Evolutionary conservation across 768 basidiomycete species (phyloP).

Genomic region (Mycena rebaudengoi): DNA sequence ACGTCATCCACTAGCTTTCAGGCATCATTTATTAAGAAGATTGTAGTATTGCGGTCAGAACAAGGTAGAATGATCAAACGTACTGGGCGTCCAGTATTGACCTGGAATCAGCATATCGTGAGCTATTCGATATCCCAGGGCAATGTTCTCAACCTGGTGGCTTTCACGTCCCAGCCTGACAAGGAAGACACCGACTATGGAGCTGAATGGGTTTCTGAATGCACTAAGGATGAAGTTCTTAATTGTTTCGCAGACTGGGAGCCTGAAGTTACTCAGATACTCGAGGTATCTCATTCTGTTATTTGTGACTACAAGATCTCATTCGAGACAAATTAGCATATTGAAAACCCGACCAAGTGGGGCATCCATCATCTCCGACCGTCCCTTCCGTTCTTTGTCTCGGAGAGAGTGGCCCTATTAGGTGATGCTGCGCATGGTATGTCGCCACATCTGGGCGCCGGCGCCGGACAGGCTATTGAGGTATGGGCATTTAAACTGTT

Average conservation of each 20-base stretch:
- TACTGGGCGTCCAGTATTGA: background rate
- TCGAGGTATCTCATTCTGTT: constrained; percentile 35
- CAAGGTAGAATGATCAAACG: constrained; percentile 41
- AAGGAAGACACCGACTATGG: constrained; percentile 37
- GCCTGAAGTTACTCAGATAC: constrained; percentile 38
- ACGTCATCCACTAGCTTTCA: constrained; percentile 17
- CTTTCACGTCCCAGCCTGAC: constrained; percentile 47
- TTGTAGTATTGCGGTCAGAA: constrained; percentile 56
- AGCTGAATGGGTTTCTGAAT: constrained; percentile 43
- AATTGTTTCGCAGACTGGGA: constrained; percentile 44
- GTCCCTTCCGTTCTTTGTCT: constrained; percentile 46
- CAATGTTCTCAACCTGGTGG: constrained; percentile 54
- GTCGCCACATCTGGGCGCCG: constrained; percentile 38
- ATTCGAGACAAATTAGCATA: constrained; percentile 31
- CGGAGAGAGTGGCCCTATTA: constrained; percentile 48
- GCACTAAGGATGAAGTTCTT: constrained; percentile 38
- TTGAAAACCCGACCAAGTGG: constrained; percentile 47
- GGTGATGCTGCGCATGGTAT: constrained; percentile 51
- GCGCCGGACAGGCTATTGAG: constrained; percentile 42
- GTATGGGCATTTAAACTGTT: constrained; percentile 20
- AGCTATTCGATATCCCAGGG: constrained; percentile 56
- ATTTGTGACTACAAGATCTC: too few relatives aligned
- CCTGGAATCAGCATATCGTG: constrained; percentile 51
- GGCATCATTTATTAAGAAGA: constrained; percentile 3
- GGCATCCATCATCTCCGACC: constrained; percentile 44